These are phyloP conservation scores for Malassezia sp. DNA, from an alignment of 1,284 basidiomycete species.

Conservation along the genomic window DNA sequence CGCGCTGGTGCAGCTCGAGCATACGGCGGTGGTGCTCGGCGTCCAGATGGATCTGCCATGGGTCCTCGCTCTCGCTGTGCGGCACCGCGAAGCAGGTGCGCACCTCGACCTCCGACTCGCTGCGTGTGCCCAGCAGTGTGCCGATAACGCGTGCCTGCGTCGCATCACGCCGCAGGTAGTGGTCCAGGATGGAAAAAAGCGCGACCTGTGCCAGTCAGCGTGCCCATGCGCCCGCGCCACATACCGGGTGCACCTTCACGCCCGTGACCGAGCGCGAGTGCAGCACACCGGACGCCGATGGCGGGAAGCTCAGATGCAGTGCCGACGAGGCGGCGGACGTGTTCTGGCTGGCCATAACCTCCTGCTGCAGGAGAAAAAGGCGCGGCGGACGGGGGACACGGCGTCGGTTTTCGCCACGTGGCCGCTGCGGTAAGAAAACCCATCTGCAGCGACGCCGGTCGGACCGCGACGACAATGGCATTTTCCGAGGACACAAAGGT, in stretches of 20 bases:
- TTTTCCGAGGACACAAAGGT: slow-evolving; percentile 44
- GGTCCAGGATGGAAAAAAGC: slow-evolving; percentile 89
- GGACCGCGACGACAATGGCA: slow-evolving; percentile 24
- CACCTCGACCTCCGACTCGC: slow-evolving; percentile 50
- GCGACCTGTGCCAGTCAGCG: slow-evolving; percentile 43
- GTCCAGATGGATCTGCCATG: slow-evolving; percentile 61
- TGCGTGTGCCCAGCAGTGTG: slow-evolving; percentile 77
- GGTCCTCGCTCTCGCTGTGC: slow-evolving; percentile 60
- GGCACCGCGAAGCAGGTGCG: slow-evolving; percentile 42
- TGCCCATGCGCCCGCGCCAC: no score
- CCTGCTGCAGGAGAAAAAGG: slow-evolving; percentile 1
- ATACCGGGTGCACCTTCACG: slow-evolving; percentile 41
- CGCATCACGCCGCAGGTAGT: slow-evolving; percentile 79
- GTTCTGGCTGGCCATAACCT: slow-evolving; percentile 14
- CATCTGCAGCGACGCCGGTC: background rate
- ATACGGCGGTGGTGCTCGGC: slow-evolving; percentile 90
- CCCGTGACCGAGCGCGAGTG: slow-evolving; percentile 40
- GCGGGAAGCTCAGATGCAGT: slow-evolving; percentile 42
- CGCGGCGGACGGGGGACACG: no score
- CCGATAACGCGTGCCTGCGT: slow-evolving; percentile 67
- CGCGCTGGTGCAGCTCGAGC: slow-evolving; percentile 77
- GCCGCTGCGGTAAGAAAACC: slow-evolving; percentile 10
- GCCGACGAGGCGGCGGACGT: slow-evolving; percentile 31
- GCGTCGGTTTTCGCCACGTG: slow-evolving; percentile 2
- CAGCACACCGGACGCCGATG: slow-evolving; percentile 37